phyloP scores from a whole-genome alignment of 306 rosid genomes.

The Vigna mungo region DNA sequence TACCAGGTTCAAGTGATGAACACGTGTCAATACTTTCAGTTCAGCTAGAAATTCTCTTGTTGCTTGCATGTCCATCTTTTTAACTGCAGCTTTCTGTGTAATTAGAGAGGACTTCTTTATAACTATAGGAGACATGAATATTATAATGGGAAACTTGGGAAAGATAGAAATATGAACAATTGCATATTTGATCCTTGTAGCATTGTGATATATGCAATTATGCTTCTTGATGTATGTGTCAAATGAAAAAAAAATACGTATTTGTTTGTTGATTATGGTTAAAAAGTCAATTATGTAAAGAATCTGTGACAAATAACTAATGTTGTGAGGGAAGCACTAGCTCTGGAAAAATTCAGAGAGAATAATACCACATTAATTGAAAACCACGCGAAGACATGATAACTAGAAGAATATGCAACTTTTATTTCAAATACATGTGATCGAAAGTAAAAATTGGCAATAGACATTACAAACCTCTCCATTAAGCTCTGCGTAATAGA shows the following conservation, averaged over 20 bases:
- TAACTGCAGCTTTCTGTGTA: constrained; percentile 83
- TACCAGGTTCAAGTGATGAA: constrained; percentile 97
- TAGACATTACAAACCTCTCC: constrained; percentile 80
- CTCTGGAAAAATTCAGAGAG: neutral
- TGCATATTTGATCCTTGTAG: neutral
- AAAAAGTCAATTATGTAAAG: neutral
- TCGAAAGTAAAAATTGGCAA: neutral
- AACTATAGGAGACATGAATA: constrained; percentile 21
- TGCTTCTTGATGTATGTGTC: constrained; percentile 10
- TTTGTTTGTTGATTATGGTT: neutral
- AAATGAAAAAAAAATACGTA: neutral
- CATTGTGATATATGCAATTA: neutral
- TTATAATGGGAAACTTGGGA: constrained; percentile 5
- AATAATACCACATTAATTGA: neutral
- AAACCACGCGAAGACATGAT: neutral
- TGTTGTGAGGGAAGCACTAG: neutral
- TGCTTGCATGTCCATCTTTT: constrained; percentile 92
- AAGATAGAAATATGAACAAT: neutral
- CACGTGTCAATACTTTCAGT: constrained; percentile 78
- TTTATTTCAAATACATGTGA: constrained; percentile 19
- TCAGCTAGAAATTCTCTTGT: constrained; percentile 88
- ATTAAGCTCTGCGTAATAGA: constrained; percentile 84
- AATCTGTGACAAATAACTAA: neutral
- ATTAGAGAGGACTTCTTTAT: constrained; percentile 16
- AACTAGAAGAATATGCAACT: constrained; percentile 11